Evolutionary conservation across 1,284 basidiomycete species (phyloP).

Genomic region (Sanghuangporus sanghuang): DNA sequence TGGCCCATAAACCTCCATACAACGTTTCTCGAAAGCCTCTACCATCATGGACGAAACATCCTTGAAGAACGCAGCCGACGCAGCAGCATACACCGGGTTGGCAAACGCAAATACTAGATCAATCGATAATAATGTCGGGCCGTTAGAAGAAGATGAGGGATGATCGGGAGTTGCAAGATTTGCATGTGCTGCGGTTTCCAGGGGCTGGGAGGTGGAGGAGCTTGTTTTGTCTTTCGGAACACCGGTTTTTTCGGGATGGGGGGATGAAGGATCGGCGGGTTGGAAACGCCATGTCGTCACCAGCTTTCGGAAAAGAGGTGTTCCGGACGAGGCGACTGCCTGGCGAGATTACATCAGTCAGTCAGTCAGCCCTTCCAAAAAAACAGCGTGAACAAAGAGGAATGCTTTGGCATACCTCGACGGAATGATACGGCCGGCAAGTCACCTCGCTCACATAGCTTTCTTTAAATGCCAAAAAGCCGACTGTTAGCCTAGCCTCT

Average conservation of each 20-base stretch:
- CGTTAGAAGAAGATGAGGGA: conserved; percentile 22
- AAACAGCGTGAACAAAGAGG: conserved; percentile 14
- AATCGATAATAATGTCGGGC: conserved; percentile 70
- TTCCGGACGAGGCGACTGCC: conserved; percentile 77
- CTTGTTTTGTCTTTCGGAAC: not conserved
- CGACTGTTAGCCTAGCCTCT: conserved; percentile 85
- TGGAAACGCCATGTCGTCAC: conserved; percentile 80
- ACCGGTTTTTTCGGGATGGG: conserved; percentile 31
- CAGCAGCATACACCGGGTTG: conserved; percentile 79
- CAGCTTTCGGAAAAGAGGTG: conserved; percentile 83
- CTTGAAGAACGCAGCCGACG: conserved; percentile 81
- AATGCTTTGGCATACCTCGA: conserved; percentile 54
- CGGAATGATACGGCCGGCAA: conserved; percentile 69
- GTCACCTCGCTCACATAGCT: conserved; percentile 85
- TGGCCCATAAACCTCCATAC: conserved; percentile 61
- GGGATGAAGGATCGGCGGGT: conserved; percentile 42
- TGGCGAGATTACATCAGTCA: conserved; percentile 23
- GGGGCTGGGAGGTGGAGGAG: not conserved
- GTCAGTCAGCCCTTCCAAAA: not conserved
- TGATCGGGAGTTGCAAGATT: conserved; percentile 16
- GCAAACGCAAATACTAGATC: conserved; percentile 85
- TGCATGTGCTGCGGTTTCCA: conserved; percentile 12
- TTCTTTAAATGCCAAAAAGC: conserved; percentile 85
- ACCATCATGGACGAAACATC: conserved; percentile 89
- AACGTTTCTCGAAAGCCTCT: conserved; percentile 85